Evolutionary conservation across 1,284 basidiomycete genomes (phyloP).

Genomic region (Ustilago tritici): DNA sequence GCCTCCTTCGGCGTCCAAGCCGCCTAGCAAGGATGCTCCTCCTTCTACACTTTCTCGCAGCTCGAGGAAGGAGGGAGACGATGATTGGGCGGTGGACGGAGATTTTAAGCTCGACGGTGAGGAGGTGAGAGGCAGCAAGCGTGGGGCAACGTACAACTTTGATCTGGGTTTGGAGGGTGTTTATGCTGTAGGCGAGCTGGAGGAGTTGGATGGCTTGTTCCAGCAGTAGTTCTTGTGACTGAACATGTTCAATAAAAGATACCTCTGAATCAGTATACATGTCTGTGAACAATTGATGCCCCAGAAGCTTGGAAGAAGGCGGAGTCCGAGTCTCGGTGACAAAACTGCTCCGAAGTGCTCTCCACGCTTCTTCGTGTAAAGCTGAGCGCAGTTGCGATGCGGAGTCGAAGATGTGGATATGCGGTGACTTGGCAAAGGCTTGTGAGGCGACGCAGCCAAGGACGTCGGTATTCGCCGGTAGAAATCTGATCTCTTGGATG

Average conservation of each 20-base stretch:
- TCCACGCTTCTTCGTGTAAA: neutral
- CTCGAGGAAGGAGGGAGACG: conserved; percentile 12
- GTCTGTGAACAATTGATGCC: neutral
- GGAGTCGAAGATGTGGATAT: neutral
- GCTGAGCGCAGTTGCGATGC: neutral
- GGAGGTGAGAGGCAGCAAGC: conserved; percentile 51
- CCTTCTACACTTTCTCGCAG: conserved; percentile 29
- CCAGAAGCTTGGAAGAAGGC: too few species aligned
- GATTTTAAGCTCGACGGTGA: conserved; percentile 13
- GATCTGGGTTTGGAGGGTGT: conserved; percentile 71
- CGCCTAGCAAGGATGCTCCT: conserved; percentile 34
- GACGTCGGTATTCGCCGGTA: conserved; percentile 6
- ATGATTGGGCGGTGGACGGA: conserved; percentile 44
- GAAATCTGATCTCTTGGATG: neutral
- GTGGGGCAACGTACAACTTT: conserved; percentile 67
- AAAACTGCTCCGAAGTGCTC: neutral
- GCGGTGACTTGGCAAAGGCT: conserved; percentile 1
- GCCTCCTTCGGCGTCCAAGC: conserved; percentile 33
- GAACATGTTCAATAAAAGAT: neutral
- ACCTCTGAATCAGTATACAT: neutral
- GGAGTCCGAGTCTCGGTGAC: neutral
- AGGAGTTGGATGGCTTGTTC: conserved; percentile 55
- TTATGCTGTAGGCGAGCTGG: conserved; percentile 53
- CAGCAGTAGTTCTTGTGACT: conserved; percentile 17
- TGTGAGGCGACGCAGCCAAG: neutral